phyloP scores from a whole-genome alignment of 805 yeast genomes.

The Myxozyma melibiosi region DNA sequence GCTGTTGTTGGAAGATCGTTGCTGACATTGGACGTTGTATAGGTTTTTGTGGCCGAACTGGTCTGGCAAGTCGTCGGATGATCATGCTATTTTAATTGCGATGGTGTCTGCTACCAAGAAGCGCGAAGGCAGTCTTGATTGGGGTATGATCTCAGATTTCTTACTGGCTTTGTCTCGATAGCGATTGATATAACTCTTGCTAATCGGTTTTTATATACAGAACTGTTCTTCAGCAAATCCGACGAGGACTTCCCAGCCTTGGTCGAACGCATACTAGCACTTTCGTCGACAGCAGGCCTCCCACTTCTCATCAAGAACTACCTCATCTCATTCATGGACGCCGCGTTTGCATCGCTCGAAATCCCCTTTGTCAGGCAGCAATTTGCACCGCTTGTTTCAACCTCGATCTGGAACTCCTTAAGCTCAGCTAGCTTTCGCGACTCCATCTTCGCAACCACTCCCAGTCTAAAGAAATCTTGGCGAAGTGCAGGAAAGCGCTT shows the following conservation, averaged over 20 bases:
- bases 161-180: neutral
- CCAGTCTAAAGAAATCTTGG: constrained; percentile 37
- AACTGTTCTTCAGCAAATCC: constrained; percentile 33
- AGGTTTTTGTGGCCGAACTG: constrained; percentile 47
- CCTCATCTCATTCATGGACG: constrained; percentile 37
- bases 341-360: constrained; percentile 37
- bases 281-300: constrained; percentile 16
- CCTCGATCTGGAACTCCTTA: constrained; percentile 43
- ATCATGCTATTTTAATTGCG: constrained; percentile 47
- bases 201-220: neutral
- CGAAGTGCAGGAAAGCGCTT: constrained; percentile 31
- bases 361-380: constrained; percentile 33
- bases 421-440: constrained; percentile 28
- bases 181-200: neutral
- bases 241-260: constrained; percentile 40
- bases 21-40: neutral
- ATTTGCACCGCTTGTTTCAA: constrained; percentile 43
- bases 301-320: constrained; percentile 16
- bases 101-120: constrained; percentile 33
- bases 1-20: neutral
- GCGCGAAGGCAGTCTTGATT: constrained; percentile 12
- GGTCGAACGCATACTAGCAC: constrained; percentile 40
- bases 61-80: constrained; percentile 46
- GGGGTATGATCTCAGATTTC: constrained; percentile 13
- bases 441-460: constrained; percentile 30